These are phyloP conservation scores for Chondrus crispus DNA, from an alignment of 23 red algal species.

Conservation along the genomic window DNA sequence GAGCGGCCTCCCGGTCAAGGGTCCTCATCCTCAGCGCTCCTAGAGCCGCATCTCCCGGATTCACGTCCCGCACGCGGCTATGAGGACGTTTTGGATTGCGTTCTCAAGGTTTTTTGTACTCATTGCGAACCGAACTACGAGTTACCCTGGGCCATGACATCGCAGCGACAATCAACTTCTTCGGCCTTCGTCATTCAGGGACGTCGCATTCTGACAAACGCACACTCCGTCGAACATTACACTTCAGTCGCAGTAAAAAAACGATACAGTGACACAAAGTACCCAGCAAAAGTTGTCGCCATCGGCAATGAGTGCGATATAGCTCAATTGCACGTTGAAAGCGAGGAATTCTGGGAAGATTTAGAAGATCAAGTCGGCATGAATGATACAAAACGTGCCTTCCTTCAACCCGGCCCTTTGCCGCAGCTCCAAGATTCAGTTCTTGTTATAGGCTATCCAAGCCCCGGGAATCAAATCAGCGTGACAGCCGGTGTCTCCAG, in stretches of 20 bases:
- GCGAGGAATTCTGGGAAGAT: slow-evolving; percentile 78
- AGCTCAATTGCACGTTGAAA: slow-evolving; percentile 82
- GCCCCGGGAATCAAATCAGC: slow-evolving; percentile 80
- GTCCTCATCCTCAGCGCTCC: too few species aligned
- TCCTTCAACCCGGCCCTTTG: slow-evolving; percentile 64
- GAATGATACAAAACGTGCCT: background rate
- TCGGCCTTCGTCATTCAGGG: slow-evolving; percentile 87
- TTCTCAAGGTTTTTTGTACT: slow-evolving; percentile 88
- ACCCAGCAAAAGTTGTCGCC: slow-evolving; percentile 61
- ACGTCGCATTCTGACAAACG: slow-evolving; percentile 87
- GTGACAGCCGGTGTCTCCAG: slow-evolving; percentile 88
- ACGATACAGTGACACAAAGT: slow-evolving; percentile 76
- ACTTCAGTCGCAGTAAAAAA: slow-evolving; percentile 88
- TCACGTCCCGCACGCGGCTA: slow-evolving; percentile 10
- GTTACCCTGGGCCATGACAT: slow-evolving; percentile 81
- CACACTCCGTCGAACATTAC: slow-evolving; percentile 88
- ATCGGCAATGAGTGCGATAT: slow-evolving; percentile 97
- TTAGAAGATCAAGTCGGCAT: background rate
- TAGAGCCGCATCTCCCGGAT: too few species aligned
- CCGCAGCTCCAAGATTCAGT: slow-evolving; percentile 78
- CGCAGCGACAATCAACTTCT: slow-evolving; percentile 75
- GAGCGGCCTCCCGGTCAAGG: too few species aligned
- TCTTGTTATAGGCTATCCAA: slow-evolving; percentile 81
- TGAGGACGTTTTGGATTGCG: slow-evolving; percentile 69
- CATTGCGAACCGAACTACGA: slow-evolving; percentile 89